Conservation (phyloP, 164 flowering plant species). For the Aristolochia californica region DNA sequence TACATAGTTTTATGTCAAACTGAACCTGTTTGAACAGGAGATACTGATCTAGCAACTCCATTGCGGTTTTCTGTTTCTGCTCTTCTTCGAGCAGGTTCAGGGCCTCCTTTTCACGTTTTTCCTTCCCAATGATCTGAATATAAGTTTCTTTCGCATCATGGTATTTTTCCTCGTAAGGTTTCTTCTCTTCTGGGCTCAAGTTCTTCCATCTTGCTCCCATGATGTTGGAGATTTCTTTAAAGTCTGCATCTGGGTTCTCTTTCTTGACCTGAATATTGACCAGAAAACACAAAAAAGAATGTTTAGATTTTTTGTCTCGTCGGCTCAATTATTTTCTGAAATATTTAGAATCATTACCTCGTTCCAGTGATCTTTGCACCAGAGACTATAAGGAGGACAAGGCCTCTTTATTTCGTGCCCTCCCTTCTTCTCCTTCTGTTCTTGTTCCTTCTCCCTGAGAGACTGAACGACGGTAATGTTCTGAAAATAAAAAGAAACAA, state of each 20-base stretch:
- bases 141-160: conserved; percentile 69
- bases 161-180: conserved; percentile 85
- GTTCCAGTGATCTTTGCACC: conserved; percentile 88
- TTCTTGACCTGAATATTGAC: conserved; percentile 46
- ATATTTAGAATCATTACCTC: conserved; percentile 35
- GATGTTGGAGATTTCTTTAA: conserved; percentile 64
- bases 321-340: not conserved
- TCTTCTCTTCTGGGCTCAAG: conserved; percentile 68
- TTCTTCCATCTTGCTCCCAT: conserved; percentile 86
- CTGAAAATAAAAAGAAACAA: conserved; percentile 17
- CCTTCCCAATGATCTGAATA: conserved; percentile 58
- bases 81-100: conserved; percentile 81
- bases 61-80: conserved; percentile 86
- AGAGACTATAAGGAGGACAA: conserved; percentile 55
- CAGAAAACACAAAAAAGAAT: not conserved
- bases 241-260: conserved; percentile 67
- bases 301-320: no score
- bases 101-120: conserved; percentile 85
- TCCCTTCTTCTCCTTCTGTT: conserved; percentile 48
- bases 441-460: conserved; percentile 43
- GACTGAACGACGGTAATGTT: conserved; percentile 38
- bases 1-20: not conserved
- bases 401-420: conserved; percentile 58
- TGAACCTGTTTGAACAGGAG: conserved; percentile 53
- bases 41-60: conserved; percentile 88